Conservation (phyloP, 2,329 filamentous ascomycete species). For the Apiospora sp. region DNA sequence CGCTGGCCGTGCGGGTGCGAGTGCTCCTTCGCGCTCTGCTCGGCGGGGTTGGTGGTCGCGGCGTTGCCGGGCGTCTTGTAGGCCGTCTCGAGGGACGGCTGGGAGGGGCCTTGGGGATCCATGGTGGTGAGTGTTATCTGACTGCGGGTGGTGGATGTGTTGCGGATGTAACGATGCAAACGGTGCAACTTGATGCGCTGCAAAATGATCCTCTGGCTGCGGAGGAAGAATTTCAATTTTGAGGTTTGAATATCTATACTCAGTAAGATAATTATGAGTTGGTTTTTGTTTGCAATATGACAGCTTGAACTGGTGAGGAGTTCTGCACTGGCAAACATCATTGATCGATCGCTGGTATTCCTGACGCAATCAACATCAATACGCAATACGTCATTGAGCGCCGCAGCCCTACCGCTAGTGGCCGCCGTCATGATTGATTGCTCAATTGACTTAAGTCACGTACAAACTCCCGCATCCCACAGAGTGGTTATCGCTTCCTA, state of each 20-base stretch:
- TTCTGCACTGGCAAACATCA: not conserved
- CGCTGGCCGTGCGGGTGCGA: conserved; percentile 26
- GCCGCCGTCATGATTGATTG: not conserved
- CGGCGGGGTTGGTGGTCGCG: conserved; percentile 36
- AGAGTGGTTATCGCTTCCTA: not conserved
- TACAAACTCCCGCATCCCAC: not conserved
- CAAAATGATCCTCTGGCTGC: no score
- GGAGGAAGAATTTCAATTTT: not conserved
- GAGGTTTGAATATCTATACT: not conserved
- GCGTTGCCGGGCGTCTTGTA: conserved; percentile 40
- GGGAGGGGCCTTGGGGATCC: conserved; percentile 39
- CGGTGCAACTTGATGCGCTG: not conserved
- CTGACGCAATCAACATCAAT: conserved; percentile 13
- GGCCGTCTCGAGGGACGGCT: conserved; percentile 37
- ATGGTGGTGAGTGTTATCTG: conserved; percentile 29
- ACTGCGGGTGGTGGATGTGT: not conserved
- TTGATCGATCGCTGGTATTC: conserved; percentile 10
- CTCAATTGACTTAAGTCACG: not conserved
- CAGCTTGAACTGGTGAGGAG: not conserved
- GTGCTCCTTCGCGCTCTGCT: conserved; percentile 33
- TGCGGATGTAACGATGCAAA: not conserved
- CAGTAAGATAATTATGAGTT: not conserved
- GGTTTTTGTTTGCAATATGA: not conserved
- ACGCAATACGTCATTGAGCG: conserved; percentile 18
- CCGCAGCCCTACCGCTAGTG: conserved; percentile 18